Base-by-base conservation (phyloP, 176 grass and related monocot species). In the Oropetium thomaeum region DNA sequence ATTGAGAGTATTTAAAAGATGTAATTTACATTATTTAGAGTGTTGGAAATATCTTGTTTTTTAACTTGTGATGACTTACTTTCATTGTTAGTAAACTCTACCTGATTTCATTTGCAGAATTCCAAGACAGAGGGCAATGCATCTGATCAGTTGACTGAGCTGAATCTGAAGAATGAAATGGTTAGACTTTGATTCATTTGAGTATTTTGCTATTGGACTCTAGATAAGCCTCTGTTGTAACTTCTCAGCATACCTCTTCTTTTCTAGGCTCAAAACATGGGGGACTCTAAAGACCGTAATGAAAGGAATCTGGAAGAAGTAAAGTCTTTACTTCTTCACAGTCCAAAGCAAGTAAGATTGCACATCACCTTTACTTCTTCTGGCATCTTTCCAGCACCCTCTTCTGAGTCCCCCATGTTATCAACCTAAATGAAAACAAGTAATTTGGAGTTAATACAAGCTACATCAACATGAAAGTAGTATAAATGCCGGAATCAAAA, bases 381-480 rank as follows among this genome's bases (percentile, higher is more conserved):
- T n/a, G 67, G 14, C 20, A 65, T 45, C n/a, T 75, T 74, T 67
- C 10, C 48, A 57, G 35, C 20, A 14, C 19, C 60, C 17, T 67
- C 28, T 80, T 70, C 58, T 66, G 70, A 35, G 37, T 14, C 9
- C 28, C 14, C 28, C 9, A 64, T 34, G 70, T 48, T 55, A 34
- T 81, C 35, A 55, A 42, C 49, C 70, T 82, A 73, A 16, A 73
- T 19, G 5, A 67, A 74, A 70, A 57, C 59, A 73, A 73, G 41
- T 59, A 26, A 26, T 54, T 13, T 17, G 22, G 5, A 17, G 16
- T 51, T 33, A 60, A 63, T 0, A 54, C 58, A 69, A 59, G 52
- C 17, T 23, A 60, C 19, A 13, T 69, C 11, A 59, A 25, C 65
- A 69, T 4, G 0, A 39, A 65, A 22, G 5, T 55, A 43, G 11